phyloP scores from a whole-genome alignment of 805 yeast species.

The Candida maltosa region DNA sequence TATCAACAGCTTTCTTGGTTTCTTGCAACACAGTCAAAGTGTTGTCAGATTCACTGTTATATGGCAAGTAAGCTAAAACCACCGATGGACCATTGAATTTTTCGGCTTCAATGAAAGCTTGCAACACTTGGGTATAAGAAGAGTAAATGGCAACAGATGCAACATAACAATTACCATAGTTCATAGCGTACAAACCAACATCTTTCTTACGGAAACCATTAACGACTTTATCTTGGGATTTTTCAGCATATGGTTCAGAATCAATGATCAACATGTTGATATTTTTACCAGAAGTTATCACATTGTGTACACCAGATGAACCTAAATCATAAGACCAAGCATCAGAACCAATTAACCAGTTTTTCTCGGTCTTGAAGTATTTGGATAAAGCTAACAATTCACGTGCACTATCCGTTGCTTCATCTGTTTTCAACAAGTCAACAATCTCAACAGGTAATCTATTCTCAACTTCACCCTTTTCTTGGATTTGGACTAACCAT shows the following conservation, averaged over 20 bases:
- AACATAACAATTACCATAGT: slow-evolving; percentile 82
- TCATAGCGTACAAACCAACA: slow-evolving; percentile 92
- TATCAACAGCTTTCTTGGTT: slow-evolving; percentile 84
- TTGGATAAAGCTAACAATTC: slow-evolving; percentile 46
- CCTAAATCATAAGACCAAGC: slow-evolving; percentile 95
- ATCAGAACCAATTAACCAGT: slow-evolving; percentile 92
- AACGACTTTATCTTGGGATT: slow-evolving; percentile 23
- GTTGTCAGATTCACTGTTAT: slow-evolving; percentile 57
- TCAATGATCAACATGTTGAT: slow-evolving; percentile 85
- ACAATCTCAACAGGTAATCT: slow-evolving; percentile 27
- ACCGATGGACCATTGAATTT: slow-evolving; percentile 86
- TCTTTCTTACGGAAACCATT: slow-evolving; percentile 75
- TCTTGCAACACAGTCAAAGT: slow-evolving; percentile 77
- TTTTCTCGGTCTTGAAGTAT: slow-evolving; percentile 45
- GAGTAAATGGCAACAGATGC: slow-evolving; percentile 93
- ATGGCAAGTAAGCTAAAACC: slow-evolving; percentile 87
- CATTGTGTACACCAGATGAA: slow-evolving; percentile 84
- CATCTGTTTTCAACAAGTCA: slow-evolving; percentile 36
- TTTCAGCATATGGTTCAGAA: slow-evolving; percentile 63
- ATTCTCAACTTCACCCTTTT: slow-evolving; percentile 22
- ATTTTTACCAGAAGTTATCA: slow-evolving; percentile 70
- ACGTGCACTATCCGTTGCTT: slow-evolving; percentile 35
- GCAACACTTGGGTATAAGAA: slow-evolving; percentile 88
- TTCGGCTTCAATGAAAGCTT: slow-evolving; percentile 88
- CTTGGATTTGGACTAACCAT: slow-evolving; percentile 61